These are phyloP conservation scores for Penicillium sp. DNA, from an alignment of 2,329 filamentous ascomycete genomes.

Conservation along the genomic window DNA sequence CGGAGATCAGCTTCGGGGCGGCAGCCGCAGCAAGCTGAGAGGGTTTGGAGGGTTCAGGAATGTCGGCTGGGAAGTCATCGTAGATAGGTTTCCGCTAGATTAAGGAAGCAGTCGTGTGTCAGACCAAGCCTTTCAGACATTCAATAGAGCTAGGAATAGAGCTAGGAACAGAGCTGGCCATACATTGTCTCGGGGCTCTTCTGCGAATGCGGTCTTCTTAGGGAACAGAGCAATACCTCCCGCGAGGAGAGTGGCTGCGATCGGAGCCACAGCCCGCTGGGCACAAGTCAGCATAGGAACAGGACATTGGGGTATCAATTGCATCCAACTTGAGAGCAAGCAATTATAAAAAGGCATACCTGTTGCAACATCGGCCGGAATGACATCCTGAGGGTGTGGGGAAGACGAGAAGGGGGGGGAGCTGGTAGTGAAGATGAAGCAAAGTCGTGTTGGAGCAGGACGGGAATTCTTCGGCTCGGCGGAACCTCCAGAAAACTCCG, in stretches of 20 bases:
- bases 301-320: conserved; percentile 16
- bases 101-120: conserved; percentile 18
- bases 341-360: conserved; percentile 26
- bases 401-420: conserved; percentile 16
- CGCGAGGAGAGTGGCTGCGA: conserved; percentile 43
- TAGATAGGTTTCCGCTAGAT: conserved; percentile 47
- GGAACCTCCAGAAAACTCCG: conserved; percentile 30
- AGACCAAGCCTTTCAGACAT: conserved; percentile 2
- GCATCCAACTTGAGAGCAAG: background rate
- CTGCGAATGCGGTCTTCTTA: conserved; percentile 44
- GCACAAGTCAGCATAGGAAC: conserved; percentile 27
- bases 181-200: conserved; percentile 42
- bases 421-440: conserved; percentile 26
- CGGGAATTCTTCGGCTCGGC: conserved; percentile 32
- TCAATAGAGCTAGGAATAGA: background rate
- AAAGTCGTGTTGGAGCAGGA: conserved; percentile 30
- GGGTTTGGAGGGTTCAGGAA: conserved; percentile 29
- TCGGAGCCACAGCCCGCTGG: conserved; percentile 42
- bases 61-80: conserved; percentile 40
- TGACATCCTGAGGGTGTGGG: conserved; percentile 36
- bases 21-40: conserved; percentile 16
- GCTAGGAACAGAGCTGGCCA: conserved; percentile 16
- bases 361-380: conserved; percentile 44
- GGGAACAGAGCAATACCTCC: conserved; percentile 43
- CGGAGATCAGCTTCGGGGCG: conserved; percentile 18